These are phyloP conservation scores for Desmodesmus armatus DNA, from an alignment of 139 green algal genomes.

Conservation along the genomic window DNA sequence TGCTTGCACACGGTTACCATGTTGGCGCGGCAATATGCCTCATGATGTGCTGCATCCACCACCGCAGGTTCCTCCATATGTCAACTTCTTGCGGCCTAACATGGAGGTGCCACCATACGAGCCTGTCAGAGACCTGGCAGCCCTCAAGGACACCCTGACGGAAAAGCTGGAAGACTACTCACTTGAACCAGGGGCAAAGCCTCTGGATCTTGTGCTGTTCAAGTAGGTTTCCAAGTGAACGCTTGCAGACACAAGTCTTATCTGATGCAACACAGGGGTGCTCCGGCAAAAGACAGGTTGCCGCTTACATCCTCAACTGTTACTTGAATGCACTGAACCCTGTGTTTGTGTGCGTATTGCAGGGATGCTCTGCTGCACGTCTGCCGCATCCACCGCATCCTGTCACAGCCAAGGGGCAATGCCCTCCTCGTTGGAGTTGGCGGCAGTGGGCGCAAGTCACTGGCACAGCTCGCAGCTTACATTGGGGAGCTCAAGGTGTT, in stretches of 20 bases:
- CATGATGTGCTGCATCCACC: background rate
- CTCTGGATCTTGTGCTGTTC: slow-evolving; percentile 92
- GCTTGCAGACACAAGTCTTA: too few relatives aligned
- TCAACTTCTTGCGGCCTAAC: slow-evolving; percentile 81
- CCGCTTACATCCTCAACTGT: too few relatives aligned
- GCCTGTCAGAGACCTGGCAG: slow-evolving; percentile 70
- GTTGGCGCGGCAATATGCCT: too few relatives aligned
- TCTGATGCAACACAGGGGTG: too few relatives aligned
- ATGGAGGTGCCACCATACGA: slow-evolving; percentile 86
- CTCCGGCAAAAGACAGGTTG: too few relatives aligned
- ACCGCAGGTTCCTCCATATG: slow-evolving; percentile 74
- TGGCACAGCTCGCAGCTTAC: slow-evolving; percentile 83
- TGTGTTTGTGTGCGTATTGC: background rate
- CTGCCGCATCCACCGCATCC: slow-evolving; percentile 82
- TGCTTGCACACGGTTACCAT: too few relatives aligned
- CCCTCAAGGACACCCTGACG: slow-evolving; percentile 76
- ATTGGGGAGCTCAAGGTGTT: slow-evolving; percentile 85
- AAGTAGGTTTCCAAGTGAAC: slow-evolving; percentile 32
- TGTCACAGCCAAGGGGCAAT: slow-evolving; percentile 86
- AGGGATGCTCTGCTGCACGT: slow-evolving; percentile 84
- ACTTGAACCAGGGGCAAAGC: slow-evolving; percentile 75
- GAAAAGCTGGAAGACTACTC: slow-evolving; percentile 88
- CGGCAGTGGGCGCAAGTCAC: slow-evolving; percentile 82
- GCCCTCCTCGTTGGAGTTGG: slow-evolving; percentile 90
- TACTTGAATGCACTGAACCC: too few relatives aligned